Evolutionary conservation across 768 basidiomycete species (phyloP).

Genomic region (Rhodotorula babjevae): DNA sequence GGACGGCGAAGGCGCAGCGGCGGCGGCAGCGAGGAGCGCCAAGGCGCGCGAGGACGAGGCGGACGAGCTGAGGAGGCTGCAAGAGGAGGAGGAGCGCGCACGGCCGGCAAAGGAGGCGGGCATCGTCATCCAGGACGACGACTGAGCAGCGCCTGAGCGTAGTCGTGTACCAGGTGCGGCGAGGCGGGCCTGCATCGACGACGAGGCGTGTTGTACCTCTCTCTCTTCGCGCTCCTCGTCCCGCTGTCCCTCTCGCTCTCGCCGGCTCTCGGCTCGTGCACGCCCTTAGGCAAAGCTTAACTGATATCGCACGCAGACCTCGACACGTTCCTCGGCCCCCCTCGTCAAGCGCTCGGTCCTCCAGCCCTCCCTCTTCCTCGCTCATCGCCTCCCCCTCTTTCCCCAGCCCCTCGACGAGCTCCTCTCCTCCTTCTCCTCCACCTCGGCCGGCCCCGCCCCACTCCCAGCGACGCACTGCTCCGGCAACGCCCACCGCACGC

Average conservation of each 20-base stretch:
- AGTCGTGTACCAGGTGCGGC: not conserved
- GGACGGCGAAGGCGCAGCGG: not conserved
- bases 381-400: not conserved
- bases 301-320: too few relatives aligned
- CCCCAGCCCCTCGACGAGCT: too few relatives aligned
- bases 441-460: not conserved
- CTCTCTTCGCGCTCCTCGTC: too few relatives aligned
- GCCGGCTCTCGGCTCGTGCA: too few relatives aligned
- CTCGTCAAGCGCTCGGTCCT: too few relatives aligned
- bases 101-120: slow-evolving; percentile 26
- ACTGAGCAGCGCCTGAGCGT: slow-evolving; percentile 3
- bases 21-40: not conserved
- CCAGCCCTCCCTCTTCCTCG: too few relatives aligned
- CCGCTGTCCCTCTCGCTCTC: not conserved
- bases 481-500: too few relatives aligned
- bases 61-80: not conserved
- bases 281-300: too few relatives aligned
- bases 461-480: too few relatives aligned
- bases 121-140: slow-evolving; percentile 38
- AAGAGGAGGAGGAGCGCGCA: slow-evolving; percentile 8
- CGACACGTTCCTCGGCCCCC: too few relatives aligned
- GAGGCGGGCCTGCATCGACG: not conserved
- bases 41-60: not conserved
- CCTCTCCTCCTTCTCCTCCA: not conserved
- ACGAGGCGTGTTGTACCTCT: not conserved